phyloP scores from a whole-genome alignment of 2,329 filamentous ascomycete species.

The Paracamarosporium sp. region DNA sequence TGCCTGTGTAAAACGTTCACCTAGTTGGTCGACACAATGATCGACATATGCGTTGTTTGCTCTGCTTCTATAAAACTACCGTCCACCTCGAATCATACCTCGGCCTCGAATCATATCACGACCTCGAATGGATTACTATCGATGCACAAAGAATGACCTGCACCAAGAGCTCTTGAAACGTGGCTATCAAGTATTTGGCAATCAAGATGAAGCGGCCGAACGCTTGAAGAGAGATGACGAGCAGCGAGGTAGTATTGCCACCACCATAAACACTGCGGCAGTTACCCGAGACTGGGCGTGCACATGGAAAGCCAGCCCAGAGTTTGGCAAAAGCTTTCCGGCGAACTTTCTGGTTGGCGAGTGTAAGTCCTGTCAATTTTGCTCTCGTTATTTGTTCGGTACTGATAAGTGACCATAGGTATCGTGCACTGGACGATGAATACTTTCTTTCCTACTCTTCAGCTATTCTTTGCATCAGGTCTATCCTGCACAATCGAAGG shows the following conservation, averaged over 20 bases:
- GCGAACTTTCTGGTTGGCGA: conserved; percentile 25
- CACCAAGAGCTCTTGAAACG: conserved; percentile 26
- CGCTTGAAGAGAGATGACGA: conserved; percentile 25
- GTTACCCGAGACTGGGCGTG: not conserved
- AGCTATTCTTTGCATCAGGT: conserved; percentile 39
- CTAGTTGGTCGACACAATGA: not conserved
- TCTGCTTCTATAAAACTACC: no score
- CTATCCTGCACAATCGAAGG: conserved; percentile 33
- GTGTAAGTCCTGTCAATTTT: conserved; percentile 13
- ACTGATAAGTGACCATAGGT: conserved; percentile 9
- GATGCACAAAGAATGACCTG: conserved; percentile 22
- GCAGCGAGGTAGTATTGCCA: conserved; percentile 23
- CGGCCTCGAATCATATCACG: not conserved
- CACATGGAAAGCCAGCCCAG: conserved; percentile 11
- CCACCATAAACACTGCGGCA: conserved; percentile 26
- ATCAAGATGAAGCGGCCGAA: conserved; percentile 29
- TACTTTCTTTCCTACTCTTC: conserved; percentile 36
- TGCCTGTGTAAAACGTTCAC: not conserved
- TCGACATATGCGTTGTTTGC: no score
- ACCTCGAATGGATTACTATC: conserved; percentile 33
- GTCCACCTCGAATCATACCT: no score
- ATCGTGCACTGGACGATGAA: conserved; percentile 36
- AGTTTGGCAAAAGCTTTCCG: conserved; percentile 15
- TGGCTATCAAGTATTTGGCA: conserved; percentile 9
- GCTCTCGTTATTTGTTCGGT: not conserved